Percentiles rank a stretch among this genome's conserved stretches.
Evolutionary conservation across 2,329 filamentous ascomycete genomes (phyloP).

Genomic region (Fusarium buxicola): DNA sequence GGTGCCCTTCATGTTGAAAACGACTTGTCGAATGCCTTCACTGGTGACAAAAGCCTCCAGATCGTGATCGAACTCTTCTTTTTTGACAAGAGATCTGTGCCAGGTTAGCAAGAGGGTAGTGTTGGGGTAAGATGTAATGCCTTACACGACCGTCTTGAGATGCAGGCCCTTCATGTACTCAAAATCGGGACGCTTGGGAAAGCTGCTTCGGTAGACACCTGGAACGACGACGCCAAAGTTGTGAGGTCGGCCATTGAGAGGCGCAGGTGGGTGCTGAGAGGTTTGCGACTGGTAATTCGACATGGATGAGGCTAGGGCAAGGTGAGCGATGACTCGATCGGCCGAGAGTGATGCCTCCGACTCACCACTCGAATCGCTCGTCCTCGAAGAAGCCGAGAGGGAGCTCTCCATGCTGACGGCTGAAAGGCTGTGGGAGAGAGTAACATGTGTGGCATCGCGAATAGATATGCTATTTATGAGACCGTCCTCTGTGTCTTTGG

Average conservation of each 20-base stretch:
- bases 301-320: constrained; percentile 31
- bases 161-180: constrained; percentile 74
- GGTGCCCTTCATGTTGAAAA: constrained; percentile 87
- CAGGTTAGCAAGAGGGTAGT: constrained; percentile 23
- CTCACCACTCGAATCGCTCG: constrained; percentile 39
- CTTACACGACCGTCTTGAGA: constrained; percentile 84
- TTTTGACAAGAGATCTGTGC: constrained; percentile 70
- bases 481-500: constrained; percentile 43
- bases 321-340: constrained; percentile 16
- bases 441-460: constrained; percentile 30
- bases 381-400: constrained; percentile 18
- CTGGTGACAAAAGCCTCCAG: constrained; percentile 71
- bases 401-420: constrained; percentile 27
- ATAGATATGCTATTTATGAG: constrained; percentile 23
- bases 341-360: neutral
- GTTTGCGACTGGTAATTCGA: constrained; percentile 25
- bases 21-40: constrained; percentile 76
- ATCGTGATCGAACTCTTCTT: constrained; percentile 65
- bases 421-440: constrained; percentile 33
- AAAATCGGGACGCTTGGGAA: constrained; percentile 78
- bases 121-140: constrained; percentile 30
- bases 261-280: constrained; percentile 37
- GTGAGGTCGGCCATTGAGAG: constrained; percentile 58
- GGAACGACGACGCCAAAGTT: constrained; percentile 84
- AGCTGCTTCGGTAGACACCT: constrained; percentile 85